Conservation (phyloP, 1,284 basidiomycete species). For the Moesziomyces parantarcticus region DNA sequence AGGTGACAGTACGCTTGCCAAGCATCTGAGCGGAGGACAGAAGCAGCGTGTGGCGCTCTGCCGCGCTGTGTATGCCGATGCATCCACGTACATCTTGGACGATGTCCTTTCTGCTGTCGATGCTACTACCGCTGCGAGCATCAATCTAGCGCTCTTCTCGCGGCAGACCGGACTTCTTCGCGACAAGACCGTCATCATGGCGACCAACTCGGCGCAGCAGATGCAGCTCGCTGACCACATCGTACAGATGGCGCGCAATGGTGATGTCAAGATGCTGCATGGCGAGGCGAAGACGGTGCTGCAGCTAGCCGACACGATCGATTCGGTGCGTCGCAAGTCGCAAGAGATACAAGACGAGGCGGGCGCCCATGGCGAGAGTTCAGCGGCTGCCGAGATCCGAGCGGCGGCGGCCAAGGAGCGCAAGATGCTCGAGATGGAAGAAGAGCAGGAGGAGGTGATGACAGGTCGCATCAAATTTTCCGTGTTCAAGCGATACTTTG, state of each 20-base stretch:
- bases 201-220: conserved; percentile 30
- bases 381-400: conserved; percentile 5
- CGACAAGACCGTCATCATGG: conserved; percentile 42
- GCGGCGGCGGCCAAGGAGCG: conserved; percentile 10
- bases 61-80: conserved; percentile 43
- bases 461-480: conserved; percentile 8
- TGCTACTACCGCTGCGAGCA: conserved; percentile 28
- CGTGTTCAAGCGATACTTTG: conserved; percentile 13
- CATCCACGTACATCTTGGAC: conserved; percentile 36
- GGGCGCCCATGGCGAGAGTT: conserved; percentile 4
- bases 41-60: conserved; percentile 48
- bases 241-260: conserved; percentile 5
- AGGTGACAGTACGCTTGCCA: conserved; percentile 32
- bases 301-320: conserved; percentile 7
- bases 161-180: conserved; percentile 16
- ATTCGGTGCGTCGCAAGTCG: conserved; percentile 12
- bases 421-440: conserved; percentile 10
- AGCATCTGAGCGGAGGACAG: conserved; percentile 51
- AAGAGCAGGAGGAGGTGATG: conserved; percentile 16
- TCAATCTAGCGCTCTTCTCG: conserved; percentile 20
- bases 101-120: conserved; percentile 50
- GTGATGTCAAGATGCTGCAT: neutral
- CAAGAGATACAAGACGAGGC: neutral
- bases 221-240: conserved; percentile 14
- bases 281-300: conserved; percentile 1